These are phyloP conservation scores for Canavalia ensiformis DNA, from an alignment of 306 rosid genomes.

Conservation along the genomic window DNA sequence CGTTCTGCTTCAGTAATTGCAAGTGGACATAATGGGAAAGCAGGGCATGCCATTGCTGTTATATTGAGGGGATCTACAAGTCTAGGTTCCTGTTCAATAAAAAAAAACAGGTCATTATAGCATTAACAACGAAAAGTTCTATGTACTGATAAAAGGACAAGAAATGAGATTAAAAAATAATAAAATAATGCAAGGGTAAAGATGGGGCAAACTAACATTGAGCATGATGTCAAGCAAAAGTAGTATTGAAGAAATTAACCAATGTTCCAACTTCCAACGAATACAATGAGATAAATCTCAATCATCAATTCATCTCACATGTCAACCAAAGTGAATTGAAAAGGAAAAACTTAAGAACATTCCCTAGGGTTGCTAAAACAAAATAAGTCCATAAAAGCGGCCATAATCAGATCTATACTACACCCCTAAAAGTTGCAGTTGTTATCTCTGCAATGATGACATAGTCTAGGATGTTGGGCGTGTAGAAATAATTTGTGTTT, in stretches of 20 bases:
- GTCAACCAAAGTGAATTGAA: conserved; percentile 14
- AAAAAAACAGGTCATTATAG: conserved; percentile 47
- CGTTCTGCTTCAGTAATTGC: conserved; percentile 99
- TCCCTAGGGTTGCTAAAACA: not conserved
- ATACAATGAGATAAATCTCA: not conserved
- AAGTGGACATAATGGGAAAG: conserved; percentile 94
- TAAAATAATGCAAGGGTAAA: not conserved
- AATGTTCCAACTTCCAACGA: conserved; percentile 24
- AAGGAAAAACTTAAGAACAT: not conserved
- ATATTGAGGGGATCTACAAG: conserved; percentile 91
- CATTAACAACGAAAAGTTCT: not conserved
- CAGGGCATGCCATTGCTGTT: conserved; percentile 99
- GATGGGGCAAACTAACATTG: conserved; percentile 2
- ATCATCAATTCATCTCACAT: conserved; percentile 26
- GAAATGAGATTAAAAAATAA: not conserved
- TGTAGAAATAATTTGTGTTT: conserved; percentile 5
- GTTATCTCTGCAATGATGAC: not conserved
- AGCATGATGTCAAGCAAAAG: conserved; percentile 19
- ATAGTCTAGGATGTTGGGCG: not conserved
- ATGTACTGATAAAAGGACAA: not conserved
- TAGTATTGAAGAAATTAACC: conserved; percentile 10
- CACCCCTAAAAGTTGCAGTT: conserved; percentile 17
- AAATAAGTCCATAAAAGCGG: conserved; percentile 22
- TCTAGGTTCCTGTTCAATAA: conserved; percentile 74
- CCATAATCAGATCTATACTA: conserved; percentile 23